These are phyloP conservation scores for Penicillium paradoxum DNA, from an alignment of 495 filamentous ascomycete species.

Conservation along the genomic window DNA sequence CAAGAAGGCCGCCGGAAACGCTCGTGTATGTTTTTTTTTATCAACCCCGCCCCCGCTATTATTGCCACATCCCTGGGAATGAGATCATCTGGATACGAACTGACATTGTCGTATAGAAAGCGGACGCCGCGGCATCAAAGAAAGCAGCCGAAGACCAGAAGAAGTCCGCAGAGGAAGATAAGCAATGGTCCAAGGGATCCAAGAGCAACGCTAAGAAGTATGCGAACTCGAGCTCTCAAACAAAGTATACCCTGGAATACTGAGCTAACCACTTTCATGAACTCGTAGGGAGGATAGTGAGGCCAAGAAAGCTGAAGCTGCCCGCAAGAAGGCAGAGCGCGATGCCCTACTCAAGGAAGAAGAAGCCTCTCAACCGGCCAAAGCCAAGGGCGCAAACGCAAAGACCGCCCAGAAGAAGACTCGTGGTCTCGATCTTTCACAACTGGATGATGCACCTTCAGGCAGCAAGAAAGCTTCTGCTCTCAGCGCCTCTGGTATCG, in stretches of 20 bases:
- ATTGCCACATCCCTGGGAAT: constrained; percentile 8
- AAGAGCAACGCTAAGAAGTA: constrained; percentile 86
- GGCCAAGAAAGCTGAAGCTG: constrained; percentile 78
- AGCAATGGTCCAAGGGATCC: constrained; percentile 77
- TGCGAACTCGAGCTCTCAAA: constrained; percentile 19
- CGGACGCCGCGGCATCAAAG: constrained; percentile 76
- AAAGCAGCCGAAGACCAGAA: constrained; percentile 65
- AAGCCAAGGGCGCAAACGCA: constrained; percentile 53
- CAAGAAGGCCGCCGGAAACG: constrained; percentile 89
- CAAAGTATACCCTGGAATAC: not conserved
- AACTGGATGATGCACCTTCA: constrained; percentile 53
- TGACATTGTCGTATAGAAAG: constrained; percentile 58
- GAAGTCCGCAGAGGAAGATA: constrained; percentile 61
- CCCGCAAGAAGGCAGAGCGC: constrained; percentile 82
- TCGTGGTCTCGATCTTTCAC: constrained; percentile 60
- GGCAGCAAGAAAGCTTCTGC: constrained; percentile 41
- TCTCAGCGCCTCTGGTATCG: constrained; percentile 79
- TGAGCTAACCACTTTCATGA: constrained; percentile 13
- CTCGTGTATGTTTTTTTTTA: constrained; percentile 43
- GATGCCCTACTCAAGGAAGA: constrained; percentile 81
- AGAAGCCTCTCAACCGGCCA: constrained; percentile 58
- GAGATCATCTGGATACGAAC: constrained; percentile 1
- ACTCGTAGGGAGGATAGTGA: constrained; percentile 69
- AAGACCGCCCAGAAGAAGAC: constrained; percentile 66
- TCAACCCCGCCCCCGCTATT: constrained; percentile 32